phyloP scores from a whole-genome alignment of 75 land plant species.

The Pseudotsuga menziesii region DNA sequence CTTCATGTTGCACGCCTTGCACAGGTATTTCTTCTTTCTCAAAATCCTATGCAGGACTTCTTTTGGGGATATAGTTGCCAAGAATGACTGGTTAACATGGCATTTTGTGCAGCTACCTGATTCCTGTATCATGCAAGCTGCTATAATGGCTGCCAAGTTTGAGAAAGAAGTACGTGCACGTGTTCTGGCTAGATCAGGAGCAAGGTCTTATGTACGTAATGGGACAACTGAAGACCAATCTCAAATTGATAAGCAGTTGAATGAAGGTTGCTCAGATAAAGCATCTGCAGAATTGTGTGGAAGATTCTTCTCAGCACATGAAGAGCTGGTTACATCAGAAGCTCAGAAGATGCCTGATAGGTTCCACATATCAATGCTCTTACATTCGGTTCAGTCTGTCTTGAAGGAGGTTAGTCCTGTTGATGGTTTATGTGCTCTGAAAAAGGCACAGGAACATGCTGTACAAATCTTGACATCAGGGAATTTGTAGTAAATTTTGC shows the following conservation, averaged over 20 bases:
- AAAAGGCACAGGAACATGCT: background rate
- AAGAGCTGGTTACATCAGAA: constrained; percentile 4
- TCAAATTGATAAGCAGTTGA: background rate
- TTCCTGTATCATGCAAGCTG: constrained; percentile 62
- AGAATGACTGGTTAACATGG: background rate
- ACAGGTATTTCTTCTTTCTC: constrained; percentile 48
- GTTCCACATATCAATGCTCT: background rate
- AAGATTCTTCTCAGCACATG: background rate
- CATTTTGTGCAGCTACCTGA: constrained; percentile 63
- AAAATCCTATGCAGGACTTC: background rate
- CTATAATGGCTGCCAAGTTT: constrained; percentile 70
- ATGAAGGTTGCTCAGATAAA: background rate
- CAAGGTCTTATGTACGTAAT: background rate
- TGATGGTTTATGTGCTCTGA: constrained; percentile 5
- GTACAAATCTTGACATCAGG: constrained; percentile 3
- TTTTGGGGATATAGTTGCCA: background rate
- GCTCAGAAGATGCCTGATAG: background rate
- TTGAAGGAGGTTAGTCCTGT: background rate
- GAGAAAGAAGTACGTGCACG: constrained; percentile 44
- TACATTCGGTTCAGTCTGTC: background rate
- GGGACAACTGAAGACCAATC: background rate
- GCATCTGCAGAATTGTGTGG: background rate
- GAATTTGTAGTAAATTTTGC: background rate
- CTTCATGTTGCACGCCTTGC: constrained; percentile 94
- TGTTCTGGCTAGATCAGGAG: constrained; percentile 8